Conservation (phyloP, 1,139 yeast species). For the Saccharomycopsis crataegensis region DNA sequence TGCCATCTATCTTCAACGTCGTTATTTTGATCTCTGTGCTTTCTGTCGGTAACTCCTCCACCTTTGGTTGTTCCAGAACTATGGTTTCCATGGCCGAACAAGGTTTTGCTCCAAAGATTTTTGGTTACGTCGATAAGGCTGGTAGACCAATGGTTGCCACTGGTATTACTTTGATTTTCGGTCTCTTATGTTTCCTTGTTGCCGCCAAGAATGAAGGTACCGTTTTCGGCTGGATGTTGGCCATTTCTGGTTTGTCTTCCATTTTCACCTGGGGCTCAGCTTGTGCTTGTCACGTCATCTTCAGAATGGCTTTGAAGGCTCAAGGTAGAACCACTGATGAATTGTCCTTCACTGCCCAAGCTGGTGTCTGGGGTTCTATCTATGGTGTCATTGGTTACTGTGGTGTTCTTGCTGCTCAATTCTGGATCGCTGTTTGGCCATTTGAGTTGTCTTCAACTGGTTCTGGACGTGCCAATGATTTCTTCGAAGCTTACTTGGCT, state of each 20-base stretch:
- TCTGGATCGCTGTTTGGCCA: constrained; percentile 72
- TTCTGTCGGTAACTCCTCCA: constrained; percentile 63
- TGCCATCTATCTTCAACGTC: constrained; percentile 45
- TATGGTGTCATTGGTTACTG: constrained; percentile 41
- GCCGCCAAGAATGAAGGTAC: constrained; percentile 51
- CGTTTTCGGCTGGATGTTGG: constrained; percentile 61
- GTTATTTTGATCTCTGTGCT: constrained; percentile 51
- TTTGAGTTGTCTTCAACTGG: constrained; percentile 23
- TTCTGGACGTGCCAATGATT: constrained; percentile 47
- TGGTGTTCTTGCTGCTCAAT: constrained; percentile 49
- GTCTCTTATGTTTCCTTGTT: constrained; percentile 53
- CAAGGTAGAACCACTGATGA: constrained; percentile 49
- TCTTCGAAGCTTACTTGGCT: constrained; percentile 58
- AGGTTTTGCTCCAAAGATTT: constrained; percentile 52
- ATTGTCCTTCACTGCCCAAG: constrained; percentile 46
- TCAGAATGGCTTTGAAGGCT: constrained; percentile 48
- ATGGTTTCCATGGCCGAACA: constrained; percentile 59
- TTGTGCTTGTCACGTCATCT: constrained; percentile 51
- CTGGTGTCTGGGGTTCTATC: constrained; percentile 48
- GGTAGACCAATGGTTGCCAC: constrained; percentile 63
- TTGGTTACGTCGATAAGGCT: constrained; percentile 51
- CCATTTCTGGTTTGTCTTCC: constrained; percentile 59
- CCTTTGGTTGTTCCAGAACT: constrained; percentile 60
- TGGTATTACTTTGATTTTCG: constrained; percentile 42
- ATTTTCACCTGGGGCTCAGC: constrained; percentile 64